A percentile compares a stretch with the other conserved stretches of the same genome.
Conservation (phyloP, 495 filamentous ascomycete species). For the Aspergillus coremiiformis region DNA sequence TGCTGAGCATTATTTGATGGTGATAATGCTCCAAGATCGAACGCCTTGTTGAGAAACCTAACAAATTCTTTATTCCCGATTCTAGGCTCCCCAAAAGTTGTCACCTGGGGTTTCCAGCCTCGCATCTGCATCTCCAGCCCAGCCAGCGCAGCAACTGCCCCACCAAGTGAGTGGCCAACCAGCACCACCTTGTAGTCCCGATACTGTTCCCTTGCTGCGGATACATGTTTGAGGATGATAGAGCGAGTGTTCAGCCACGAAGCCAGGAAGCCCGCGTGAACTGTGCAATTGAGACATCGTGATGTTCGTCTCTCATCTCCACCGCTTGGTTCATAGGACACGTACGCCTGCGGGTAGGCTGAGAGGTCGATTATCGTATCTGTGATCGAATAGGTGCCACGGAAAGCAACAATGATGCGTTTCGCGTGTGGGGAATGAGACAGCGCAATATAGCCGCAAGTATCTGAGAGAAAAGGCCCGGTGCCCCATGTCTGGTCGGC, state of each 20-base stretch:
- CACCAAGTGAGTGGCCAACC: constrained; percentile 86
- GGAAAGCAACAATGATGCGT: constrained; percentile 83
- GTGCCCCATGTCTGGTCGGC: constrained; percentile 72
- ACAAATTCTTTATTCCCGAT: constrained; percentile 70
- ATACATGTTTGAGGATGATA: constrained; percentile 54
- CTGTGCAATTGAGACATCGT: constrained; percentile 74
- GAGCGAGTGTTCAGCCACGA: constrained; percentile 71
- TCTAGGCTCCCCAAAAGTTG: constrained; percentile 89
- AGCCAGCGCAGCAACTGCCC: constrained; percentile 83
- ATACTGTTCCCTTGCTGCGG: constrained; percentile 45
- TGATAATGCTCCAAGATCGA: constrained; percentile 38
- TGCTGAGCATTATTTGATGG: constrained; percentile 10
- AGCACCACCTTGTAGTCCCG: constrained; percentile 67
- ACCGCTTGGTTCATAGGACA: constrained; percentile 65
- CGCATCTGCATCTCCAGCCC: constrained; percentile 63
- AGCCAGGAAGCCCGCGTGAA: constrained; percentile 81
- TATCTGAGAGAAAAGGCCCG: constrained; percentile 77
- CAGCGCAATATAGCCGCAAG: constrained; percentile 87
- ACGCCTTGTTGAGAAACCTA: constrained; percentile 58
- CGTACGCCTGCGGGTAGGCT: constrained; percentile 80
- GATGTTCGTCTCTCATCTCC: constrained; percentile 13
- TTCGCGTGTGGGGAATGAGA: constrained; percentile 55
- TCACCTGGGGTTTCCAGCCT: constrained; percentile 67
- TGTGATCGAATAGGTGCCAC: constrained; percentile 86
- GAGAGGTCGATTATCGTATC: constrained; percentile 87